Evolutionary conservation across 345 rosid genomes (phyloP).

Genomic region (Diplotaxis tenuifolia): DNA sequence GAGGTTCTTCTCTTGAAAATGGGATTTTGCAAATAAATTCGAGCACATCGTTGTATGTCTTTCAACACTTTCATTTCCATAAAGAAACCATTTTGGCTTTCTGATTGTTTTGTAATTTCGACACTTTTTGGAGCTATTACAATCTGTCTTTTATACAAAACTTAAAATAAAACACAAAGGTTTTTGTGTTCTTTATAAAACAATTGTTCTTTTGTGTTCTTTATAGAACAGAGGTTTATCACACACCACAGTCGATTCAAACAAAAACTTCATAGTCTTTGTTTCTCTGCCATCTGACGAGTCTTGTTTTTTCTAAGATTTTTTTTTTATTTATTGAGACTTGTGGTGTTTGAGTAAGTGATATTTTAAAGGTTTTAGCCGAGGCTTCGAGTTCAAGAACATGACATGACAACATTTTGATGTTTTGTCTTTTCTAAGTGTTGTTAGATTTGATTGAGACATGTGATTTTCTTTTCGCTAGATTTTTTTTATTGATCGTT

Average conservation of each 20-base stretch:
- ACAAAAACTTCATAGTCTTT: neutral
- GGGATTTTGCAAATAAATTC: slow-evolving; percentile 41
- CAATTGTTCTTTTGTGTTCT: neutral
- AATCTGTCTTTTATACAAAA: neutral
- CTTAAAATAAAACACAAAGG: neutral
- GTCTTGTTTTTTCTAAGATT: neutral
- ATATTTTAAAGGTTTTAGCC: no score
- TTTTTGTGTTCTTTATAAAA: neutral
- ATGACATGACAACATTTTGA: no score
- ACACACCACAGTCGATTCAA: neutral
- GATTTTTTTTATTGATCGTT: neutral
- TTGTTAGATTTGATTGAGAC: neutral
- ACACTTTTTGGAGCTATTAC: neutral
- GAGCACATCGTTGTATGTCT: slow-evolving; percentile 29
- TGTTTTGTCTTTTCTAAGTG: no score
- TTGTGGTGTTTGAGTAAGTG: no score
- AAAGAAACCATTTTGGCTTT: slow-evolving; percentile 2
- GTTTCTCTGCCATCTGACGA: neutral
- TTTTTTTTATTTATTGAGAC: neutral
- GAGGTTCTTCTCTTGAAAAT: slow-evolving; percentile 21
- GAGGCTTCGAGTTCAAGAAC: neutral
- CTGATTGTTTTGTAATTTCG: neutral
- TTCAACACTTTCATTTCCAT: slow-evolving; percentile 13
- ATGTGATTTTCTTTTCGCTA: neutral
- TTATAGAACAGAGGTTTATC: neutral